Evolutionary conservation across 179 eudicot species (phyloP).

Genomic region (Spergularia azorica): DNA sequence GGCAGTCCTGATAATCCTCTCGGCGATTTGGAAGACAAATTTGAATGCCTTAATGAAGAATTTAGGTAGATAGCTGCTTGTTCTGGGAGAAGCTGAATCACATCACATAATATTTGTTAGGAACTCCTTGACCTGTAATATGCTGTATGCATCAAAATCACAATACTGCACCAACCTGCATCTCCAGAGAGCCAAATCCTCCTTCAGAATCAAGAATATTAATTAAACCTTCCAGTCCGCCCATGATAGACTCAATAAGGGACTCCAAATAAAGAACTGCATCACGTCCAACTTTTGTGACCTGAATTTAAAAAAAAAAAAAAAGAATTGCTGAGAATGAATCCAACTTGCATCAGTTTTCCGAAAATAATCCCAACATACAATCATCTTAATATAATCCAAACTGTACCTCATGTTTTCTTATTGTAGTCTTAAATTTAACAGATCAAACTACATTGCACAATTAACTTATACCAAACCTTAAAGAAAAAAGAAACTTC

Average conservation of each 20-base stretch:
- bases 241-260: slow-evolving; percentile 95
- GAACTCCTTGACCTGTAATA: slow-evolving; percentile 3
- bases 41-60: slow-evolving; percentile 63
- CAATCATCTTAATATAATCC: no score
- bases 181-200: slow-evolving; percentile 96
- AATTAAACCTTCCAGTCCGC: slow-evolving; percentile 95
- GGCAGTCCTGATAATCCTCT: slow-evolving; percentile 76
- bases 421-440: no score
- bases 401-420: no score
- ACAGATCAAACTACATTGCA: no score
- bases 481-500: no score
- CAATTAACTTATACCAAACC: no score
- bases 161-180: slow-evolving; percentile 67
- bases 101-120: slow-evolving; percentile 9
- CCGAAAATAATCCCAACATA: no score
- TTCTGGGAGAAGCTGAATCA: slow-evolving; percentile 88
- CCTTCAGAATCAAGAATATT: slow-evolving; percentile 98
- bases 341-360: no score
- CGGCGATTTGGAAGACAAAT: slow-evolving; percentile 71
- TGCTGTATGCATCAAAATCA: not conserved
- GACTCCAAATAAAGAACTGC: slow-evolving; percentile 97
- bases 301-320: slow-evolving; percentile 41
- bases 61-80: slow-evolving; percentile 93
- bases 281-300: slow-evolving; percentile 93
- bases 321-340: no score